Percentiles rank a stretch among this genome's conserved stretches.
These are phyloP conservation scores for Neurospora tetrasperma DNA, from an alignment of 495 filamentous ascomycete genomes.

Conservation along the genomic window DNA sequence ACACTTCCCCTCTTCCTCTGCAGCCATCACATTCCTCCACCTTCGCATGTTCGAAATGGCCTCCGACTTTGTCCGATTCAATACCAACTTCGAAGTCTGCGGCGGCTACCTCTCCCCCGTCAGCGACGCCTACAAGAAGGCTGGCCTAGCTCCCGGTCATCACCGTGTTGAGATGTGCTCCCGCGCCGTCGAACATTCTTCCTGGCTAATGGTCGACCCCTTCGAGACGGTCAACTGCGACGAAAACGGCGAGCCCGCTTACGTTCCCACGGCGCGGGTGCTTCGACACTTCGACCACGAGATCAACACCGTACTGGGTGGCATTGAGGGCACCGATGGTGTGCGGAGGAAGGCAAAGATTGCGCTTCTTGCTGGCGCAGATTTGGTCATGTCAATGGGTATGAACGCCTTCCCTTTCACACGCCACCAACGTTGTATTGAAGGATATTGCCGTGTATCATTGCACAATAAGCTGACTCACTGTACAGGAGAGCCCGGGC, in stretches of 20 bases:
- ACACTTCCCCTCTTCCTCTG: conserved; percentile 8
- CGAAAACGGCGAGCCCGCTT: conserved; percentile 61
- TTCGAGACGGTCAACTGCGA: conserved; percentile 39
- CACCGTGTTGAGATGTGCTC: conserved; percentile 54
- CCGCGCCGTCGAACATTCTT: conserved; percentile 64
- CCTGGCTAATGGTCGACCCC: conserved; percentile 82
- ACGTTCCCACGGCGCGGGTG: conserved; percentile 80
- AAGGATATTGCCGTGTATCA: neutral
- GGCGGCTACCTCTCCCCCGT: conserved; percentile 62
- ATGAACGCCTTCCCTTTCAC: conserved; percentile 19
- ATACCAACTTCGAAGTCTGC: conserved; percentile 75
- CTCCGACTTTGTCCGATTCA: conserved; percentile 64
- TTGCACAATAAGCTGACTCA: conserved; percentile 10
- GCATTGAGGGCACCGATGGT: conserved; percentile 57
- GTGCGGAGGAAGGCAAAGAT: conserved; percentile 46
- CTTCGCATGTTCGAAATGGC: conserved; percentile 94
- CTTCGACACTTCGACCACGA: conserved; percentile 84
- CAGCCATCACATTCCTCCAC: conserved; percentile 74
- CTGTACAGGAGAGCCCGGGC: conserved; percentile 37
- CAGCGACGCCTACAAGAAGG: conserved; percentile 80
- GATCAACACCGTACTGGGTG: conserved; percentile 68
- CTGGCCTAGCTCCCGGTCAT: conserved; percentile 54
- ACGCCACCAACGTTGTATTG: conserved; percentile 31
- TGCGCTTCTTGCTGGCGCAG: conserved; percentile 54
- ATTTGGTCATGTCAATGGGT: conserved; percentile 78